These are phyloP conservation scores for Quercus phellos DNA, from an alignment of 331 rosid species.

Conservation along the genomic window DNA sequence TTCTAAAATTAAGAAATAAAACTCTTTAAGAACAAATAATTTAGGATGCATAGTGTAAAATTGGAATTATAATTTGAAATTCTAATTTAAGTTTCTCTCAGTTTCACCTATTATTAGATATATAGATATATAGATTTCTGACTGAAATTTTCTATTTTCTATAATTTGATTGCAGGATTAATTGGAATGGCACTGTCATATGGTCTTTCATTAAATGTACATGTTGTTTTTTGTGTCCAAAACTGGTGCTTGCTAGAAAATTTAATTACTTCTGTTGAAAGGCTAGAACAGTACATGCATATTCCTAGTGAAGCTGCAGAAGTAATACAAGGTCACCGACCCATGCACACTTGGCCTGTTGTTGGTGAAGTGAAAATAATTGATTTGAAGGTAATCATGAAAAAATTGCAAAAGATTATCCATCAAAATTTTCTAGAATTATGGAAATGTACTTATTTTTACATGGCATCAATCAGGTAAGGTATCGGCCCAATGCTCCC, in stretches of 20 bases:
- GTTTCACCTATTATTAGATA: no score
- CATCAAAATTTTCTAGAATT: background rate
- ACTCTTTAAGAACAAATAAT: no score
- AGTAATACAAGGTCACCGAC: constrained; percentile 11
- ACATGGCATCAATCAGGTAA: constrained; percentile 10
- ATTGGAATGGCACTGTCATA: constrained; percentile 32
- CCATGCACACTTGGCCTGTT: constrained; percentile 18
- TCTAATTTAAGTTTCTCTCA: no score
- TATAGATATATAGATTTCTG: background rate
- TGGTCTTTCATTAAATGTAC: constrained; percentile 24
- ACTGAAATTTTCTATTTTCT: background rate
- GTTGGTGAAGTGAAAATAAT: constrained; percentile 20
- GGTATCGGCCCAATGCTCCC: constrained; percentile 25
- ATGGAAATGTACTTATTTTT: background rate
- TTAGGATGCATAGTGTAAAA: no score
- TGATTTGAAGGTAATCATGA: constrained; percentile 25
- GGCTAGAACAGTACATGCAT: constrained; percentile 33
- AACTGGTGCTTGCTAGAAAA: constrained; percentile 15
- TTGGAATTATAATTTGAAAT: no score
- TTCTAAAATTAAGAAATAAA: no score
- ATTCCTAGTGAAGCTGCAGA: constrained; percentile 28
- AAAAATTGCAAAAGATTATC: background rate
- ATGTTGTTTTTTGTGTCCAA: constrained; percentile 10
- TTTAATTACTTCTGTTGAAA: constrained; percentile 23
- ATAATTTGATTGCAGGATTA: constrained; percentile 11